A percentile compares a stretch with the other conserved stretches of the same genome.
Evolutionary conservation across 208 protist species (phyloP).

Genomic region (Leishmania aethiopica): DNA sequence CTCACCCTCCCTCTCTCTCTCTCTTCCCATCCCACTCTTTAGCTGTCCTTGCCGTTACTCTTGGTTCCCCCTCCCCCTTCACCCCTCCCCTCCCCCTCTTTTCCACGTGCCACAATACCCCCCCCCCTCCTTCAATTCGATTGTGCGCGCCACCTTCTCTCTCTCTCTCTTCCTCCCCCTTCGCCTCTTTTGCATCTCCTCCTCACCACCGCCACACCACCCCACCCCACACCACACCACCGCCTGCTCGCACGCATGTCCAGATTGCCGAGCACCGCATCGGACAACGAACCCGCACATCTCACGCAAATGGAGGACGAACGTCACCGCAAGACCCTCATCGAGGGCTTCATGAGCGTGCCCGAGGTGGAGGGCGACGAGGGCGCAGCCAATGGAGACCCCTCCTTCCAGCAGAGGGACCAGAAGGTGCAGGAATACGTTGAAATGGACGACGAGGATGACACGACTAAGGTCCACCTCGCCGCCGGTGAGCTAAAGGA

Average conservation of each 20-base stretch:
- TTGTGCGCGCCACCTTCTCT: not conserved
- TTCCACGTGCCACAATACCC: not conserved
- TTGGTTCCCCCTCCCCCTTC: not conserved
- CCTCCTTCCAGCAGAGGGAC: constrained; percentile 17
- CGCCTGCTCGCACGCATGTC: not conserved
- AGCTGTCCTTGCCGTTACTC: not conserved
- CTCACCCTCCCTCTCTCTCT: not conserved
- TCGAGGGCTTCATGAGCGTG: constrained; percentile 50
- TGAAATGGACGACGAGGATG: constrained; percentile 40
- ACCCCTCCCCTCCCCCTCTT: not conserved
- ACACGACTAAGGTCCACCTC: not conserved
- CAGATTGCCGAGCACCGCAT: not conserved
- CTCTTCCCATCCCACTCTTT: not conserved
- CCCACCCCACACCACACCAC: no score
- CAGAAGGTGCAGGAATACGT: constrained; percentile 34
- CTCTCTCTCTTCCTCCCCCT: not conserved
- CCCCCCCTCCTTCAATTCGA: no score
- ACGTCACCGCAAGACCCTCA: constrained; percentile 30
- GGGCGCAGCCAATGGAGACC: not conserved
- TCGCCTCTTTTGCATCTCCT: no score
- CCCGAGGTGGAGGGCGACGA: constrained; percentile 23
- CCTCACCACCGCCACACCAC: not conserved
- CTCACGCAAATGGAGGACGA: constrained; percentile 19
- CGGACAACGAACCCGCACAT: not conserved
- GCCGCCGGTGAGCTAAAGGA: constrained; percentile 43